Conservation (phyloP, 352 stramenopile species). For the Hyaloperonospora arabidopsidis region DNA sequence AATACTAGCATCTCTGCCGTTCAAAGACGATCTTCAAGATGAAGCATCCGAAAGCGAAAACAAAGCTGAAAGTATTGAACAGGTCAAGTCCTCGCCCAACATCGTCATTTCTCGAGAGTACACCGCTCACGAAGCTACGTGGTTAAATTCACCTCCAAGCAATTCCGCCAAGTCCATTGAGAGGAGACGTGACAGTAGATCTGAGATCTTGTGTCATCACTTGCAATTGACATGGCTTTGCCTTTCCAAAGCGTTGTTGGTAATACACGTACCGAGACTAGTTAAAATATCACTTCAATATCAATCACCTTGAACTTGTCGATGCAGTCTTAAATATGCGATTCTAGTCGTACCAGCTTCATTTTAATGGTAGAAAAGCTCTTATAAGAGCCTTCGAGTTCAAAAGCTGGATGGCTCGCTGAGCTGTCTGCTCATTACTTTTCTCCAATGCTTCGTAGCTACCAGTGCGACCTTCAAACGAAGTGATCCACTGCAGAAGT, state of each 20-base stretch:
- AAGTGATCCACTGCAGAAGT: conserved; percentile 55
- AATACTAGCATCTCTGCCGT: conserved; percentile 6
- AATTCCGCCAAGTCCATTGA: conserved; percentile 34
- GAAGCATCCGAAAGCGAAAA: conserved; percentile 15
- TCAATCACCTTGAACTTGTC: not conserved
- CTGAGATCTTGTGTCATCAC: not conserved
- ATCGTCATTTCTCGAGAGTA: conserved; percentile 42
- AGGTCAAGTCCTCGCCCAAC: conserved; percentile 29
- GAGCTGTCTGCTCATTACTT: conserved; percentile 45
- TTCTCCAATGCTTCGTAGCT: conserved; percentile 36
- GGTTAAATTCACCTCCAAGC: not conserved
- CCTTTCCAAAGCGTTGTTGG: too few species aligned
- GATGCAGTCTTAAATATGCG: not conserved
- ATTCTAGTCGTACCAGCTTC: not conserved
- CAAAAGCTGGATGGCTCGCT: conserved; percentile 47
- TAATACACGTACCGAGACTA: too few species aligned
- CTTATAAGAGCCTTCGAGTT: conserved; percentile 28
- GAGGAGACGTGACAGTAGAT: conserved; percentile 31
- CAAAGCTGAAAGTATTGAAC: conserved; percentile 20
- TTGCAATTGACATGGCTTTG: too few species aligned
- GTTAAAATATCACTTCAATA: not conserved
- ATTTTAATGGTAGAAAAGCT: conserved; percentile 15
- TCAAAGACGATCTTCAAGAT: conserved; percentile 12
- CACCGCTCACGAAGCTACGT: conserved; percentile 13
- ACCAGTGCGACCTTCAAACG: conserved; percentile 55